Percentiles rank a stretch among this genome's conserved stretches.
phyloP scores from a whole-genome alignment of 768 basidiomycete species.

The Chalciporus sphaerocephalus region DNA sequence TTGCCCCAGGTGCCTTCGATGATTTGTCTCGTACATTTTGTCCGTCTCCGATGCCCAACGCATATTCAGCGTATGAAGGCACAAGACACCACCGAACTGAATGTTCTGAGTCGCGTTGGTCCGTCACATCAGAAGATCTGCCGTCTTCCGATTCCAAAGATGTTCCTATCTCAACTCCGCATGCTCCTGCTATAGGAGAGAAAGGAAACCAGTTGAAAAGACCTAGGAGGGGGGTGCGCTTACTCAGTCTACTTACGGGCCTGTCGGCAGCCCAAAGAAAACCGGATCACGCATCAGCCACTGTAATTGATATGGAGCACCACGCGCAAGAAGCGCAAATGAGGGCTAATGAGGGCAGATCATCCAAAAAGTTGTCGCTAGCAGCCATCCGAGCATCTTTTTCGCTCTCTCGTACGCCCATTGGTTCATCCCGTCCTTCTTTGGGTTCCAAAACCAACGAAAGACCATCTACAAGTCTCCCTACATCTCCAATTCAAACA shows the following conservation, averaged over 20 bases:
- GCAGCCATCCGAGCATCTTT: slow-evolving; percentile 30
- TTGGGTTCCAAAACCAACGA: slow-evolving; percentile 19
- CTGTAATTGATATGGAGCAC: slow-evolving; percentile 18
- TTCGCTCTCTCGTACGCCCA: slow-evolving; percentile 28
- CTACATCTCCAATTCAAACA: slow-evolving; percentile 21
- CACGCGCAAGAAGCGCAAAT: slow-evolving; percentile 11
- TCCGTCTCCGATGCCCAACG: neutral
- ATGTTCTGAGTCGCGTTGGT: slow-evolving; percentile 15
- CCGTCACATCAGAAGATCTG: slow-evolving; percentile 30
- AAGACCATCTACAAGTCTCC: slow-evolving; percentile 21
- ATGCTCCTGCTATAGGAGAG: slow-evolving; percentile 13
- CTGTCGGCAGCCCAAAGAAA: slow-evolving; percentile 8
- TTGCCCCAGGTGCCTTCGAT: neutral
- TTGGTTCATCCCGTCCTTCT: slow-evolving; percentile 25
- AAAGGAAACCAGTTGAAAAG: slow-evolving; percentile 23
- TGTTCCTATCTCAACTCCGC: slow-evolving; percentile 1
- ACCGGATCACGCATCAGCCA: slow-evolving; percentile 19
- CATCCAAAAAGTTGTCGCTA: slow-evolving; percentile 15
- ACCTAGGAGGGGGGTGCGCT: slow-evolving; percentile 29
- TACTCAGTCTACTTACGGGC: slow-evolving; percentile 30
- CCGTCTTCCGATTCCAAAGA: slow-evolving; percentile 13
- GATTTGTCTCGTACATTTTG: neutral
- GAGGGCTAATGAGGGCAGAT: slow-evolving; percentile 26
- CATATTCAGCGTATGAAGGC: neutral
- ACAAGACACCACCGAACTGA: neutral